Percentiles rank a stretch among this genome's conserved stretches.
phyloP scores from a whole-genome alignment of 2,329 filamentous ascomycete species.

The Elsinoe perseae region DNA sequence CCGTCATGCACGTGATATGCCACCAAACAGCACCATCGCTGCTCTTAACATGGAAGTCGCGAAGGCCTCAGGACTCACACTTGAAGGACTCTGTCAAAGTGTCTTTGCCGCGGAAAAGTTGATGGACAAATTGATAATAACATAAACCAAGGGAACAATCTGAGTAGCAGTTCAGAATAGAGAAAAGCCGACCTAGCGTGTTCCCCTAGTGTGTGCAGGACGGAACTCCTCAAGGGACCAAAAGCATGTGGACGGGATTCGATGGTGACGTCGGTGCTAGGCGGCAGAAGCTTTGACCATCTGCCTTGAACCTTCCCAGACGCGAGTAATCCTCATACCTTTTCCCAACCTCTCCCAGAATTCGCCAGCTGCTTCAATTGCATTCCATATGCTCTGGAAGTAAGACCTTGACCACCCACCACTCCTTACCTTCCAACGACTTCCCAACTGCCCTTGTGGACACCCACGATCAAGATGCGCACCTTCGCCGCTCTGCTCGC shows the following conservation, averaged over 20 bases:
- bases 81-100: neutral
- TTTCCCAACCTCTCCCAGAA: neutral
- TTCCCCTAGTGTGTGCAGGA: neutral
- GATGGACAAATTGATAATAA: neutral
- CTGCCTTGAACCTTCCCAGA: neutral
- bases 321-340: conserved; percentile 1
- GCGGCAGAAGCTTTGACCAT: conserved; percentile 12
- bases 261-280: conserved; percentile 11
- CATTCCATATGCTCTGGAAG: neutral
- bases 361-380: neutral
- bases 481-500: conserved; percentile 45
- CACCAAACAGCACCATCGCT: neutral
- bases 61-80: neutral
- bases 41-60: neutral
- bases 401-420: neutral
- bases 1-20: conserved; percentile 40
- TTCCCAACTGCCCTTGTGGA: neutral
- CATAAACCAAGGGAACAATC: too few relatives aligned
- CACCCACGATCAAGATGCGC: conserved; percentile 40
- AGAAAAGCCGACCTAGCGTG: too few relatives aligned
- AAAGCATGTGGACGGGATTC: neutral
- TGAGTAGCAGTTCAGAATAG: too few relatives aligned
- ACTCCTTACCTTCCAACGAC: neutral
- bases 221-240: conserved; percentile 1
- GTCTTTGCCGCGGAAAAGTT: neutral